Conservation (phyloP, 73 alveolate species). For the Tetrahymena borealis region DNA sequence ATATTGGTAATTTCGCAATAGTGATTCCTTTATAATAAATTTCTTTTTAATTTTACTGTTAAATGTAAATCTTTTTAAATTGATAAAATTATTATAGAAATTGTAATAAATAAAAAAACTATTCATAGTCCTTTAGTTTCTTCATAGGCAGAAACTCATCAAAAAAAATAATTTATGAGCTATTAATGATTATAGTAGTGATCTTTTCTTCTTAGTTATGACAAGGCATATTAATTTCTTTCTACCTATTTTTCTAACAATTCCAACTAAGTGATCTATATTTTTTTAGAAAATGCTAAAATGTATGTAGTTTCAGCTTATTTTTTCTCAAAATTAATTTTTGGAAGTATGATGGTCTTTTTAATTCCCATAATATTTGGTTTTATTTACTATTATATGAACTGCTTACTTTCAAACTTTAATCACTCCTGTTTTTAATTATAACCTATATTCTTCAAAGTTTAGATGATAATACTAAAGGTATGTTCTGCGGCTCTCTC, state of each 20-base stretch:
- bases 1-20: no score
- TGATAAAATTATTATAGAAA: no score
- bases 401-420: neutral
- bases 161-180: conserved; percentile 18
- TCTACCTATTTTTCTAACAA: conserved; percentile 11
- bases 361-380: conserved; percentile 12
- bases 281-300: conserved; percentile 29
- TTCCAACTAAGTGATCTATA: conserved; percentile 32
- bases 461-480: neutral
- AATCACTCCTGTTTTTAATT: neutral
- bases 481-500: conserved; percentile 2
- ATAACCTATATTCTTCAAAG: neutral
- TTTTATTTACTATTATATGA: conserved; percentile 27
- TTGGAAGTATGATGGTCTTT: conserved; percentile 12
- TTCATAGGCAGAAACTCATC: no score
- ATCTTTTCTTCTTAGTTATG: conserved; percentile 2
- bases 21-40: no score
- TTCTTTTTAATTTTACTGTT: no score
- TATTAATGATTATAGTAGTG: neutral
- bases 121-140: no score
- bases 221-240: conserved; percentile 7
- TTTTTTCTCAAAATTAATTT: conserved; percentile 22
- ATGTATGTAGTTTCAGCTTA: conserved; percentile 13
- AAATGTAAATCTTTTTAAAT: no score
- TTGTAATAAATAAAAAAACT: no score